phyloP scores from a whole-genome alignment of 345 rosid genomes.

The Mangifera indica region DNA sequence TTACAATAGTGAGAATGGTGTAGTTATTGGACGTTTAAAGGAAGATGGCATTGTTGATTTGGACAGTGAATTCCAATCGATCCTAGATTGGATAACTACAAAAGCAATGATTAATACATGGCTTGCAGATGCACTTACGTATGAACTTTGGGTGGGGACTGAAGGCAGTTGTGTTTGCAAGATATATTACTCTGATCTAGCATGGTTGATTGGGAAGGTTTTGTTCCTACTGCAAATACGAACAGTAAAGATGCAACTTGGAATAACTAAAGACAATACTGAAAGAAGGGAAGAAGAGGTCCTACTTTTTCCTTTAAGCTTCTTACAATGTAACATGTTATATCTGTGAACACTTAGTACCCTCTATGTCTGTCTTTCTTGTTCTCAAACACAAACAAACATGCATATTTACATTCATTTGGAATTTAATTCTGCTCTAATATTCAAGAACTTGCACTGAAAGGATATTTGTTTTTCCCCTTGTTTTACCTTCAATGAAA shows the following conservation, averaged over 20 bases:
- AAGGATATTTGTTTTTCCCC: neutral
- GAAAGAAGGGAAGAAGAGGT: conserved; percentile 75
- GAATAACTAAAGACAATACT: conserved; percentile 70
- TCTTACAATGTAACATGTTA: neutral
- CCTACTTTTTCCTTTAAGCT: conserved; percentile 14
- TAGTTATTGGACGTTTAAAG: conserved; percentile 71
- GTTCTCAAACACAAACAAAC: too few species aligned
- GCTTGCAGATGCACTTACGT: conserved; percentile 80
- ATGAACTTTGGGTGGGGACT: conserved; percentile 89
- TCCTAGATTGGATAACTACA: conserved; percentile 71
- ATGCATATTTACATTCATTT: too few species aligned
- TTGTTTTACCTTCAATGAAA: neutral
- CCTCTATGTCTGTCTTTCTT: neutral
- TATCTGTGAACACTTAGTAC: neutral
- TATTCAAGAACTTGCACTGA: too few species aligned
- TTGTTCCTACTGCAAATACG: conserved; percentile 56
- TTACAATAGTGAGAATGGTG: conserved; percentile 81
- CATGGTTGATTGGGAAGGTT: conserved; percentile 83
- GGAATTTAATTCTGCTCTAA: too few species aligned
- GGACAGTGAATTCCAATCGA: conserved; percentile 54
- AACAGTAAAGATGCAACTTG: conserved; percentile 63
- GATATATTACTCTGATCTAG: conserved; percentile 80
- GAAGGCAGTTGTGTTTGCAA: conserved; percentile 55
- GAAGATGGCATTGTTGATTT: conserved; percentile 70
- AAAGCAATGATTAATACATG: conserved; percentile 83